Evolutionary conservation across 805 yeast genomes (phyloP), one percentile per base, ranked within the genome.

Genomic region (Saccharomycopsis fermentans): DNA sequence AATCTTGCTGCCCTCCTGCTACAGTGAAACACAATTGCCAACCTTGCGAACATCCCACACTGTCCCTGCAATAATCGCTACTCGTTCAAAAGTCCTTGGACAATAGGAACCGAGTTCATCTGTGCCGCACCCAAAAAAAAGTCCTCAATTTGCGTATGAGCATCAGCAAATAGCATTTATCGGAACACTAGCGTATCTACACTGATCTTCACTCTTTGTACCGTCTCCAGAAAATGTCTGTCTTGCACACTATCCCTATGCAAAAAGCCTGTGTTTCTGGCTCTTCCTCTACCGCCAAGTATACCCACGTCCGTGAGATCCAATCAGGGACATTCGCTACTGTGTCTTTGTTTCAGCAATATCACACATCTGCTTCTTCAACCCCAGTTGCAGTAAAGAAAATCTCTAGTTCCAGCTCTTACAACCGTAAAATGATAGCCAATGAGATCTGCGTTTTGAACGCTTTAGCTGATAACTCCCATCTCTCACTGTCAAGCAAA

Each of bases 261-360:
- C 50, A 43, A 21, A 19, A 12, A n/a, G 16, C 29, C 12, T 29
- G n/a, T n/a, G n/a, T 9, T 21, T n/a, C 24, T 19, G 50, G 26
- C n/a, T 8, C 50, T 2, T 21, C 29, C 14, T 3, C 29, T 21
- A 11, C 50, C 12, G 21, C 50, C 9, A 24, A 27, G n/a, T 43
- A 43, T 16, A 21, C 50, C 5, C 50, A 43, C 26, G 29, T 43
- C 29, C 50, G 50, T 8, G 50, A 43, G 29, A 43, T 81, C 58
- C 84, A 81, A 66, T 75, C 74, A 39, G 88, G 87, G 3, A 76
- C 86, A 2, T 83, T 81, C 68, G 87, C 87, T 21, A 75, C 75
- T 59, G 88, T 83, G 2, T 72, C 83, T 1, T 73, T 79, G 26
- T 55, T 86, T 84, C 1, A 58, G 69, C 6, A 81, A 83, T 65